These are phyloP conservation scores for Beauveria brongniartii DNA, from an alignment of 2,329 filamentous ascomycete genomes.

Conservation along the genomic window DNA sequence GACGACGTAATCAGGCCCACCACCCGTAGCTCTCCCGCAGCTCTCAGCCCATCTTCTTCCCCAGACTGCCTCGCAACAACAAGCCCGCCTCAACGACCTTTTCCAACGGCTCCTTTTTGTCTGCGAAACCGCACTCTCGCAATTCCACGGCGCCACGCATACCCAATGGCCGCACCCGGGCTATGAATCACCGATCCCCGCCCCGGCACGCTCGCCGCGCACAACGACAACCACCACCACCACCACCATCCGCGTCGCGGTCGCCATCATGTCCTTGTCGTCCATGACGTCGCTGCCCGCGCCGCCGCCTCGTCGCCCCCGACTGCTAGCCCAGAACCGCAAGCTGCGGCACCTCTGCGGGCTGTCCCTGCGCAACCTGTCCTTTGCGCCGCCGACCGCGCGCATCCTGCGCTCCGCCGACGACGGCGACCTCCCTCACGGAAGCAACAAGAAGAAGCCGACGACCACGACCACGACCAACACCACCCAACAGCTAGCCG, in stretches of 20 bases:
- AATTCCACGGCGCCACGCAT: not conserved
- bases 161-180: constrained; percentile 4
- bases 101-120: not conserved
- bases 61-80: not conserved
- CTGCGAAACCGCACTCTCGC: not conserved
- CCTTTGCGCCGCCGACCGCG: constrained; percentile 50
- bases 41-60: not conserved
- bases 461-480: no score
- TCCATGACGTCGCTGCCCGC: constrained; percentile 21
- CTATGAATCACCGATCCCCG: not conserved
- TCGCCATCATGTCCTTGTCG: constrained; percentile 19
- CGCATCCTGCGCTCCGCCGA: constrained; percentile 59
- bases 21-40: not conserved
- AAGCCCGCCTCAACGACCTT: not conserved
- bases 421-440: constrained; percentile 52
- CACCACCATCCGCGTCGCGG: not conserved
- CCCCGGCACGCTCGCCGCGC: not conserved
- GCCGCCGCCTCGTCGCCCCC: constrained; percentile 33
- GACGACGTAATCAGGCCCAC: constrained; percentile 10
- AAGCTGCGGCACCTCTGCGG: constrained; percentile 81
- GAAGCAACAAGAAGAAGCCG: constrained; percentile 41
- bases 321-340: constrained; percentile 66
- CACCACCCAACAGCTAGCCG: constrained; percentile 28
- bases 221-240: not conserved
- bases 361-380: constrained; percentile 79